Evolutionary conservation across 306 rosid species (phyloP).

Genomic region (Neltuma alba): DNA sequence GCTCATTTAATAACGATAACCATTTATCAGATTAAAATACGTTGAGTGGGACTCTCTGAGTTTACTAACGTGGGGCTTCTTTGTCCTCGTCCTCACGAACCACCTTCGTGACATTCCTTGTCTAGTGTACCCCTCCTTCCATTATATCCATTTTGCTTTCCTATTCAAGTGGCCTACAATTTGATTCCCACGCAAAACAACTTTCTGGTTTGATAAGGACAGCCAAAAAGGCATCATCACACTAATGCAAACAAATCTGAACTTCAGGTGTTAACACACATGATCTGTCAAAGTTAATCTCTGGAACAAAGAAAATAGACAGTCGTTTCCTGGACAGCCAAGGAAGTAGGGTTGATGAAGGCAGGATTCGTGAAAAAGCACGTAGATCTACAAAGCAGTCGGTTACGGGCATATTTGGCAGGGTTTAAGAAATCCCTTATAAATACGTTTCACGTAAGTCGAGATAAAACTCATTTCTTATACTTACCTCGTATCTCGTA

Average conservation of each 20-base stretch:
- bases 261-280: constrained; percentile 13
- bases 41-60: background rate
- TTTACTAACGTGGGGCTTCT: constrained; percentile 13
- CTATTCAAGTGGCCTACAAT: constrained; percentile 30
- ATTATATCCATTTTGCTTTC: constrained; percentile 12
- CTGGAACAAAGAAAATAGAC: background rate
- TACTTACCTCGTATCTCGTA: no score
- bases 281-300: background rate
- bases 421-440: no score
- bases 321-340: background rate
- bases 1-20: background rate
- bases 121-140: constrained; percentile 30
- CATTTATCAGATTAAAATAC: background rate
- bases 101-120: constrained; percentile 37
- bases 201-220: constrained; percentile 33
- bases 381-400: background rate
- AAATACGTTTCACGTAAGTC: no score
- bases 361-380: background rate
- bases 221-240: constrained; percentile 1
- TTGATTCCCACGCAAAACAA: constrained; percentile 5
- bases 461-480: no score
- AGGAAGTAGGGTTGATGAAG: background rate
- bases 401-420: no score
- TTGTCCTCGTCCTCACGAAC: constrained; percentile 37
- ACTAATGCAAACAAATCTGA: constrained; percentile 32